Base-by-base conservation (phyloP, 257 asterid species). In the Paulownia fortunei region DNA sequence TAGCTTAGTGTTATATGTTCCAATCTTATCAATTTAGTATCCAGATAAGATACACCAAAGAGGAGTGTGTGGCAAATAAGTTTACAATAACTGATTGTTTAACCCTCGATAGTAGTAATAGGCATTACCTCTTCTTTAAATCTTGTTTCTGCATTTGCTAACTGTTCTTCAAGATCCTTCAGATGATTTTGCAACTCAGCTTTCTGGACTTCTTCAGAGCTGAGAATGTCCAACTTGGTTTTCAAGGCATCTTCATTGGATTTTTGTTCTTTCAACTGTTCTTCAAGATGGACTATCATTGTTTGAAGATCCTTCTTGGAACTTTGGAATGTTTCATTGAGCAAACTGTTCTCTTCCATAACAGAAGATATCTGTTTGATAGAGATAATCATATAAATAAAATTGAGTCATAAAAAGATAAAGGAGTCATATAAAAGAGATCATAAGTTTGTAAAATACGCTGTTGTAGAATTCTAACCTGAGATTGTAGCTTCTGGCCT, bases 261-360 rank as follows among this genome's bases (percentile, higher is more conserved):
- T 72, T 83, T 89, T 19, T 86, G 91, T 73, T 85, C 93, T 81
- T 90, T 89, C 89, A 95, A 59, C 81, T 91, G 92, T 79, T 87
- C 96, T 82, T 95, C 97, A 44, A 91, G 97, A 42, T 81, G 76
- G 32, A 75, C 60, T 65, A 93, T 88, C 74, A 85, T 87, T 46
- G 81, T 76, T 74, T 90, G 89, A 66, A 93, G 97, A 67, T 95
- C 98, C 85, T 85, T 88, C 88, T 84, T 90, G 44, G 98, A 82
- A 78, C 64, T 87, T 73, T 92, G 89, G 78, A 86, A 86, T 66
- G 92, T 83, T 86, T 94, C 96, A 13, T 79, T 84, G 23, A 92
- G 93, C 82, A 51, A 74, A 77, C 80, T 89, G 73, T 89, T 95
- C 81, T 95, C 97, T 73, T 91, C 93, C 86, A 84, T 82, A 13